Conservation (phyloP, 306 rosid genomes). For the Dicorynia guianensis region DNA sequence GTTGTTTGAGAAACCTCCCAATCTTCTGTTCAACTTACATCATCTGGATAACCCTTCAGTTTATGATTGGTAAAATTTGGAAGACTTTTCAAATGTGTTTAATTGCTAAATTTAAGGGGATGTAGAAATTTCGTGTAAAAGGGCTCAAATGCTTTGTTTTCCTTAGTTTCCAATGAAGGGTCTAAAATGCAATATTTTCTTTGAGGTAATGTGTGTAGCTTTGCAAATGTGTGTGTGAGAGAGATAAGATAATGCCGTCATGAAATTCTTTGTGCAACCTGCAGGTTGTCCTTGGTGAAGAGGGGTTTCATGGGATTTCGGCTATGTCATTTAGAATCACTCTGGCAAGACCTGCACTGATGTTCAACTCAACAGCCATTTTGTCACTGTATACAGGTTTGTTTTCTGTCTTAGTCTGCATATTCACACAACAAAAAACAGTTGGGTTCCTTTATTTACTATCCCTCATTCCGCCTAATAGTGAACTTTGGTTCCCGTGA, state of each 20-base stretch:
- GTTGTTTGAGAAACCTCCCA: too few relatives aligned
- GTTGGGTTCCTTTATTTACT: neutral
- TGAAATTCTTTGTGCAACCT: conserved; percentile 35
- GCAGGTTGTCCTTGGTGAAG: conserved; percentile 83
- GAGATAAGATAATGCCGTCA: neutral
- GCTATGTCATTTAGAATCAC: conserved; percentile 77
- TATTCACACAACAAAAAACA: neutral
- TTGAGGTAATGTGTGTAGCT: conserved; percentile 5
- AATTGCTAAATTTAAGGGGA: too few relatives aligned
- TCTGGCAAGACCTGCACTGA: conserved; percentile 69
- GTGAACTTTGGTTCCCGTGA: conserved; percentile 24
- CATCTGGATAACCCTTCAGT: too few relatives aligned
- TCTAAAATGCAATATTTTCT: neutral
- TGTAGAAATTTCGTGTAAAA: too few relatives aligned
- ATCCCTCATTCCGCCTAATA: neutral
- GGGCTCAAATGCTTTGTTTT: too few relatives aligned
- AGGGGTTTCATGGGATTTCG: conserved; percentile 80
- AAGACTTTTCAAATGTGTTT: too few relatives aligned
- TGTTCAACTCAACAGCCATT: conserved; percentile 57
- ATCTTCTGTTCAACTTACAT: too few relatives aligned
- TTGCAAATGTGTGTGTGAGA: neutral
- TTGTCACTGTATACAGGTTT: conserved; percentile 62
- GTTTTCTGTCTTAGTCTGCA: conserved; percentile 17
- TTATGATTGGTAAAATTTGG: too few relatives aligned
- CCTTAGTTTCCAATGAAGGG: neutral